These are phyloP conservation scores for Claviceps pazoutovae DNA, from an alignment of 2,329 filamentous ascomycete species.

Conservation along the genomic window DNA sequence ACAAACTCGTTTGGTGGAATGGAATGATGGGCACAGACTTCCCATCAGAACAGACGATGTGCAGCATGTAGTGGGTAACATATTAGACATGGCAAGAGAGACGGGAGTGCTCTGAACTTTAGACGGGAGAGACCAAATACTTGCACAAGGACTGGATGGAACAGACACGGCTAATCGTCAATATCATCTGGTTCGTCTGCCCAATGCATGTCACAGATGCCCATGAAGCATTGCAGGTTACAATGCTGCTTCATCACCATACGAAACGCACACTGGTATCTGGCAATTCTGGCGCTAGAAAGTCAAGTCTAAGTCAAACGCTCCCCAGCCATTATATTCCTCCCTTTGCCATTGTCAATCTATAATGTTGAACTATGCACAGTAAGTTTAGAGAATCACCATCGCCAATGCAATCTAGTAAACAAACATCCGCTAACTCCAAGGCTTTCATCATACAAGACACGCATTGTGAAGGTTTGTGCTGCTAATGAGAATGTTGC, in stretches of 20 bases:
- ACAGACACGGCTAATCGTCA: background rate
- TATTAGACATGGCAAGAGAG: constrained; percentile 14
- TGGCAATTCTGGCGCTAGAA: background rate
- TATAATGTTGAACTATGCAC: background rate
- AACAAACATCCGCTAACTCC: constrained; percentile 3
- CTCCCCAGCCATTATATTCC: background rate
- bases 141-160: no score
- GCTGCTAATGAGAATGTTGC: background rate
- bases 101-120: constrained; percentile 3
- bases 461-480: background rate
- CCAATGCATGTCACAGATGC: background rate
- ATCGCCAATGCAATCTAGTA: constrained; percentile 1
- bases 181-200: background rate
- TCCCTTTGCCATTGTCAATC: background rate
- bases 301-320: background rate
- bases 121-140: background rate
- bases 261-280: background rate
- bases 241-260: background rate
- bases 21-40: constrained; percentile 59
- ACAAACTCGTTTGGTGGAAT: constrained; percentile 47
- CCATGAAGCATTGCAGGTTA: background rate
- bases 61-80: constrained; percentile 18
- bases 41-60: constrained; percentile 57
- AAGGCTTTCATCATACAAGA: constrained; percentile 1
- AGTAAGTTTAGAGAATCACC: background rate